Base-by-base conservation (phyloP, 345 rosid genomes). In the Leavenworthia alabamica region DNA sequence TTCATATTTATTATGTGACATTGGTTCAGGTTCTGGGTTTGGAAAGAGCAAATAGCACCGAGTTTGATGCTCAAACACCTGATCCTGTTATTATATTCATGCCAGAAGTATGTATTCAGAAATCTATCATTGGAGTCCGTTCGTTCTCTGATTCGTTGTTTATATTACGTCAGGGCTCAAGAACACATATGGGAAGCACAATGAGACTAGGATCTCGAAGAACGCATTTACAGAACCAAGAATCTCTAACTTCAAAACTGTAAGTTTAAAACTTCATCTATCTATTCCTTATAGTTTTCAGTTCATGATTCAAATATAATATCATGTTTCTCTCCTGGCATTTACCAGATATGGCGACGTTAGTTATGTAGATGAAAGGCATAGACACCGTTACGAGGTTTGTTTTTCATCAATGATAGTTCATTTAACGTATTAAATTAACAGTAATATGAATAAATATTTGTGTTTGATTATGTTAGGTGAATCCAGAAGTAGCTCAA, bases 121-220 rank as follows among this genome's bases (percentile, higher is more conserved):
- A 52, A 52, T 44, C 40, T 59, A 39, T 29, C 28, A 58, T n/a
- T 9, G 52, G n/a, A 37, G 29, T 43, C 51, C 4, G 11, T 67
- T 31, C 56, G 37, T 26, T 45, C 40, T 24, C 60, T 41, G 23
- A 35, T 57, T 31, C 57, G 11, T 29, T 42, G 12, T 20, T 43
- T 23, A 63, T 42, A 57, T 67, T 51, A 47, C 58, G 50, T 36
- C 72, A 89, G 99, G 97, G 99, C 61, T 92, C 99, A 67, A 85
- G 82, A 80, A 92, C 97, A 0, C 97, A 92, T 68, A 86, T 86
- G 98, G 98, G 98, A 75, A 91, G 96, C 67, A 92, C 98, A 54
- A 89, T 92, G 99, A 83, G 98, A 67, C 74, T 89, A 49, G 98
- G 98, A 72, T 85, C 94, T 40, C 90, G 98, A 63, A 83, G 76